Base-by-base conservation (phyloP, 306 rosid genomes). In the Luffa acutangula region DNA sequence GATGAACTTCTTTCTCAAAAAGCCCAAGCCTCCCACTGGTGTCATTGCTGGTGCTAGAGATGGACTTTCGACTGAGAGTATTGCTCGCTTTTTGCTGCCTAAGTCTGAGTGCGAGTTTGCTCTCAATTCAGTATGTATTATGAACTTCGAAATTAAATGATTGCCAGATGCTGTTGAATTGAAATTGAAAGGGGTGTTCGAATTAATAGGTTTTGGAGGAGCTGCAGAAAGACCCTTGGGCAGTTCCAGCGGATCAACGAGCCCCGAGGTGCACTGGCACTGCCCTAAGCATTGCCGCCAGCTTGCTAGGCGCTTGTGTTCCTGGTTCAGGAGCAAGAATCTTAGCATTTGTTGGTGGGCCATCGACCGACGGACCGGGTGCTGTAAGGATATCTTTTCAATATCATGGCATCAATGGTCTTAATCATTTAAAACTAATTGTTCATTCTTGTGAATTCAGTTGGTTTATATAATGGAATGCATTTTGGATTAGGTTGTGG, bases 171-270 rank as follows among this genome's bases (percentile, higher is more conserved):
- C 25, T 46, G 42, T 79, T 33, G 48, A 64, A 79, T 52, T 51
- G 62, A 52, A 64, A 18, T 66, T 79, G 76, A 79, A 20, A 7
- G 60, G 53, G 41, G 41, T 53, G 20, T 54, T 54, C 41, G 64
- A 39, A 66, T 63, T 73, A 60, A 49, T 85, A 93, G 97, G 89
- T 91, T 83, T 81, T 95, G 86, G 97, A 95, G 85, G 99, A 95
- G 94, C 46, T 95, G 76, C 99, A 93, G 92, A 95, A 86, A 81
- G 99, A 95, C 85, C 99, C 99, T 7, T 95, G 99, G 99, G 84
- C 77, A 0, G 91, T 93, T 75, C 93, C 94, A 0, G 91, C 91
- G 2, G 98, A 95, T 82, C 96, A 89, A 87, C 86, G 99, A 64
- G 89, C 97, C 1, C 33, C 91, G 6, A 86, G 99, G 85, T 93